A percentile compares a stretch with the other conserved stretches of the same genome.
Conservation (phyloP, 2,329 filamentous ascomycete species). For the Lachnellula occidentalis region DNA sequence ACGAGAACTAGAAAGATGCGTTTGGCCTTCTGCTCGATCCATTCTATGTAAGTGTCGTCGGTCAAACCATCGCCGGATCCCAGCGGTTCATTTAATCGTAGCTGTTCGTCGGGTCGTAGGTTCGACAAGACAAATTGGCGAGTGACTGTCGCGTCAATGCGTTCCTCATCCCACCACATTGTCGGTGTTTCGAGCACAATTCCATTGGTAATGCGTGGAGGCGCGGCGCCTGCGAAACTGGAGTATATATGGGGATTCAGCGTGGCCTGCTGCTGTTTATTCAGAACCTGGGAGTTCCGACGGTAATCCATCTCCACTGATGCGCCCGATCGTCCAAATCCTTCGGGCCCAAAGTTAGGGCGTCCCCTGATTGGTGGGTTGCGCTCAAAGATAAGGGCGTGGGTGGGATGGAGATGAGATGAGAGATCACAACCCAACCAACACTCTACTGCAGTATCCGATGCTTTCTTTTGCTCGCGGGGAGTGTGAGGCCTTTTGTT, state of each 20-base stretch:
- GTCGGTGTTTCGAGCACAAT: constrained; percentile 22
- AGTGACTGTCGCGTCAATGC: constrained; percentile 65
- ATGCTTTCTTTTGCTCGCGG: no score
- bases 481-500: no score
- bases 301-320: constrained; percentile 27
- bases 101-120: constrained; percentile 56
- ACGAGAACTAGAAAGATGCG: constrained; percentile 66
- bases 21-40: constrained; percentile 65
- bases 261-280: constrained; percentile 17
- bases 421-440: constrained; percentile 10
- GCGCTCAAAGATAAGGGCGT: constrained; percentile 21
- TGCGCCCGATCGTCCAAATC: background rate
- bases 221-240: constrained; percentile 25
- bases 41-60: constrained; percentile 72
- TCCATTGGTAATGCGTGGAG: constrained; percentile 22
- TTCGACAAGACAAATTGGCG: constrained; percentile 61
- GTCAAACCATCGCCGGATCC: constrained; percentile 62
- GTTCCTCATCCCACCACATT: constrained; percentile 67
- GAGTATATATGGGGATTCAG: constrained; percentile 27
- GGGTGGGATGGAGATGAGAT: constrained; percentile 18
- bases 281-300: constrained; percentile 23
- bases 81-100: constrained; percentile 56
- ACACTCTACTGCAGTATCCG: no score
- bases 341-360: background rate
- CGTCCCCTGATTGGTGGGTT: constrained; percentile 15